Evolutionary conservation across 768 basidiomycete genomes (phyloP), one percentile per base, ranked within the genome.

Genomic region (Vararia minispora): DNA sequence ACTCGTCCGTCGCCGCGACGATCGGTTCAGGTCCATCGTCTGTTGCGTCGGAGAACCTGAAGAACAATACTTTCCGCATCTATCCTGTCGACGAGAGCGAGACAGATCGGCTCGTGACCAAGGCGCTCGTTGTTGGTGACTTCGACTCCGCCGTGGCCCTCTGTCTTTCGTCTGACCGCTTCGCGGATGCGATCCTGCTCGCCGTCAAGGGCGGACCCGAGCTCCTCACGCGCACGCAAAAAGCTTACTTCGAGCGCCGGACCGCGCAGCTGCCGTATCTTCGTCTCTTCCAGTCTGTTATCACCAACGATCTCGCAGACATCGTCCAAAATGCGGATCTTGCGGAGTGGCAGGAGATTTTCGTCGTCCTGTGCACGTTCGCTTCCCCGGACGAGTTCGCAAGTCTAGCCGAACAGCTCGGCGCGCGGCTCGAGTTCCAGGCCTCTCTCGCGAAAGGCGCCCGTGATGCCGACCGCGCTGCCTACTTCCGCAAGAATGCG

Each of bases 321-420:
- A 78, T 98, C 35, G 92, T 97, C 7, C 91, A 95, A 58, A 95
- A 97, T 50, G 94, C 92, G 17, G 91, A 98, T 49, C 57, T 98
- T 35, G 67, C 76, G 28, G 91, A 99, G 56, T 98, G 94, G 94
- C 76, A 82, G 42, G 94, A 95, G 58, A 87, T 92, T 37, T 97
- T 98, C 48, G 92, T 94, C 26, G 87, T 99, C 10, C 57, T 97
- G 8, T 97, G 92, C 64, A 97, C 94, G 0, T 99, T 92, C 60
- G 89, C 92, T 1, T 71, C 63, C 35, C 61, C 73, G 41, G 82
- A 87, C 13, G 90, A 97, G 52, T 98, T 97, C 52, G 61, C 79
- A 9, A 66, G 72, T n/a, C 69, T 99, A 6, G 80, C 83, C 1
- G 92, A 97, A 58, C 87, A 92, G 56, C 77, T 99, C 27, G 94